phyloP scores from a whole-genome alignment of 2,329 filamentous ascomycete genomes.

The Arthrobotrys pseudoclavata region DNA sequence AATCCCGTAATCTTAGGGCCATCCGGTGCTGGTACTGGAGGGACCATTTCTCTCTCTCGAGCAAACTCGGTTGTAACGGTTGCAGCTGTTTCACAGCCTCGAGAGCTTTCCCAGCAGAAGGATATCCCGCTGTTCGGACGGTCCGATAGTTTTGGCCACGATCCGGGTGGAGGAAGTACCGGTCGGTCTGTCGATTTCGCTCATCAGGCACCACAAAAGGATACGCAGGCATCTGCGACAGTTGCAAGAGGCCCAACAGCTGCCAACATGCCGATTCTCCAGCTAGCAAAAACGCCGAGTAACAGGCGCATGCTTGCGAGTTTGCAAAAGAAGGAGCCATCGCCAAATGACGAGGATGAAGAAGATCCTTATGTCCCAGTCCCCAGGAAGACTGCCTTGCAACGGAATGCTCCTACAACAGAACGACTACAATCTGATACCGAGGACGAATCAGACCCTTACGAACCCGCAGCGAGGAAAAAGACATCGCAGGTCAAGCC shows the following conservation, averaged over 20 bases:
- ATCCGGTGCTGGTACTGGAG: neutral
- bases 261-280: conserved; percentile 40
- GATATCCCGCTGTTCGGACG: conserved; percentile 11
- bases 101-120: conserved; percentile 16
- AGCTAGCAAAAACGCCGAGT: conserved; percentile 52
- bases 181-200: neutral
- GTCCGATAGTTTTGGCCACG: conserved; percentile 21
- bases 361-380: conserved; percentile 49
- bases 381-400: conserved; percentile 23
- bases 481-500: neutral
- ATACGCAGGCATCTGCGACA: neutral
- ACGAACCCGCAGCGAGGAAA: conserved; percentile 44
- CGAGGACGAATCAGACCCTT: conserved; percentile 51
- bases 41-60: neutral
- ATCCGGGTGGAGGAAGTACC: conserved; percentile 1
- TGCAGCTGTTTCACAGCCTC: conserved; percentile 5
- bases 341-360: conserved; percentile 22
- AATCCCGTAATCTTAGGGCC: conserved; percentile 14
- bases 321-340: conserved; percentile 25
- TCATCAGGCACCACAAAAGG: conserved; percentile 51
- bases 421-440: conserved; percentile 2
- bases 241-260: neutral
- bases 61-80: conserved; percentile 11
- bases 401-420: neutral
- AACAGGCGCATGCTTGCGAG: conserved; percentile 47